Conservation (phyloP, 78 protist genomes). For the Dictyostelium capitatum region DNA sequence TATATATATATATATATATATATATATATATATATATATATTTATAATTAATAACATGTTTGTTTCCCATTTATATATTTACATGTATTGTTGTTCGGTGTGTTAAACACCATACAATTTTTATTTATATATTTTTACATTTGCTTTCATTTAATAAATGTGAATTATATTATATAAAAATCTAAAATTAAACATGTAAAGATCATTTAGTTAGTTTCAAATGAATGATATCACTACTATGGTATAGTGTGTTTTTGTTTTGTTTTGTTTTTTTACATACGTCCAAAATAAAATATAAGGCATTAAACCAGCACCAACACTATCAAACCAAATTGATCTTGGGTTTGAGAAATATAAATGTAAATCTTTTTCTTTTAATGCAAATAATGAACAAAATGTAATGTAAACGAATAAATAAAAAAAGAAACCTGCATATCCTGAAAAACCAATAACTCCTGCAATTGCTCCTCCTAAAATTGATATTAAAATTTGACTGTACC, state of each 20-base stretch:
- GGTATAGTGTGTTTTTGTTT: not conserved
- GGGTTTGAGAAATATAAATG: slow-evolving; percentile 34
- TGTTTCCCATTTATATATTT: no score
- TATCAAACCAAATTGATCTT: slow-evolving; percentile 39
- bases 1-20: no score
- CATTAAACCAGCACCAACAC: slow-evolving; percentile 21
- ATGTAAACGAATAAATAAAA: slow-evolving; percentile 26
- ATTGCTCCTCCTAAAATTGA: slow-evolving; percentile 44
- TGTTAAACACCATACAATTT: no score
- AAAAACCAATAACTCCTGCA: slow-evolving; percentile 41
- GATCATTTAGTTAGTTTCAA: not conserved
- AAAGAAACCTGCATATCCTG: not conserved
- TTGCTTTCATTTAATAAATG: slow-evolving; percentile 24
- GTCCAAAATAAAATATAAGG: slow-evolving; percentile 51
- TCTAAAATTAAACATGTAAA: not conserved
- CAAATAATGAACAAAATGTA: slow-evolving; percentile 12
- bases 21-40: no score
- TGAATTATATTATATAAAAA: slow-evolving; percentile 57
- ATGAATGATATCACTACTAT: not conserved
- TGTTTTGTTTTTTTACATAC: not conserved
- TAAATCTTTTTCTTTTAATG: slow-evolving; percentile 25
- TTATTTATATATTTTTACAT: not conserved
- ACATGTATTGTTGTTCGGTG: no score
- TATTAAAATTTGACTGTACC: slow-evolving; percentile 39
- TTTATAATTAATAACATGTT: no score